Conservation (phyloP, 352 stramenopile species). For the Phytophthora litchii region DNA sequence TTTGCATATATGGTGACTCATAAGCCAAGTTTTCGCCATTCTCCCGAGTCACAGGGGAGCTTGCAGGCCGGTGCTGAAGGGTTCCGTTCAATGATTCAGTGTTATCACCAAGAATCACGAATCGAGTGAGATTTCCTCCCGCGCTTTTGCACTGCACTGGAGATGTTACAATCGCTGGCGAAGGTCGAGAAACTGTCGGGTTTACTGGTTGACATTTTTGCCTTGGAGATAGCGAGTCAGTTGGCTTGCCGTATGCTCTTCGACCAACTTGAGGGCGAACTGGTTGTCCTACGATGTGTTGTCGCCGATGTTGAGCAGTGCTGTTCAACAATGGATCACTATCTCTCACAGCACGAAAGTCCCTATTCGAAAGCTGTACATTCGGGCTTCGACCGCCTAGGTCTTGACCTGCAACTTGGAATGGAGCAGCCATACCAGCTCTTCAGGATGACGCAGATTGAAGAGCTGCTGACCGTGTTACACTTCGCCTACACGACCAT, state of each 20-base stretch:
- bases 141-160: conserved; percentile 37
- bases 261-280: conserved; percentile 17
- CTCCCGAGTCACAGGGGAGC: conserved; percentile 15
- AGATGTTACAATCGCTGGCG: conserved; percentile 12
- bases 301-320: conserved; percentile 31
- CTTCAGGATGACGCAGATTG: no score
- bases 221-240: conserved; percentile 23
- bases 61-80: conserved; percentile 6
- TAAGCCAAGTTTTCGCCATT: not conserved
- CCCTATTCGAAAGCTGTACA: conserved; percentile 44
- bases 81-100: conserved; percentile 4
- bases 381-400: conserved; percentile 17
- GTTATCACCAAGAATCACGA: conserved; percentile 5
- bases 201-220: conserved; percentile 13
- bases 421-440: conserved; percentile 14
- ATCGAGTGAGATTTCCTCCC: not conserved
- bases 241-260: conserved; percentile 5
- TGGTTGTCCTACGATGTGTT: conserved; percentile 12
- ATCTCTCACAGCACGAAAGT: conserved; percentile 33
- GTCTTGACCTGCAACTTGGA: not conserved
- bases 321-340: conserved; percentile 43
- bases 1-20: conserved; percentile 5
- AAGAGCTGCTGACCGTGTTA: not conserved
- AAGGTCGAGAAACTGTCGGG: not conserved
- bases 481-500: not conserved